Base-by-base conservation (phyloP, 2,329 filamentous ascomycete genomes). In the Onygenales sp. region DNA sequence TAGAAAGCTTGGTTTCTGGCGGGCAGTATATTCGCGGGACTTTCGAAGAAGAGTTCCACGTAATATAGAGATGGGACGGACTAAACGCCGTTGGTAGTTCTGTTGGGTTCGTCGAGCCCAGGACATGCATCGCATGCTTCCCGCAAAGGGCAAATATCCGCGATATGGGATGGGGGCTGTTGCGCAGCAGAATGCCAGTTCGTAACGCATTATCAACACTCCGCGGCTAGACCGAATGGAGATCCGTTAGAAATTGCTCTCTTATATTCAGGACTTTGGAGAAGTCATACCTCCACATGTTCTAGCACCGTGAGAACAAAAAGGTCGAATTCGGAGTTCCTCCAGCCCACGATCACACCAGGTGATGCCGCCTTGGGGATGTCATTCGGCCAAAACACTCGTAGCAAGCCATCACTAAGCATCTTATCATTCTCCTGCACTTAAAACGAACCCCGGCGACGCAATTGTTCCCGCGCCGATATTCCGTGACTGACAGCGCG, bases 361-460 rank as follows among this genome's bases (percentile, higher is more conserved):
- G 88, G 82, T 54, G 81, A 77, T 61, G 83, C 81, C 52, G 85
- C 87, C 69, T 78, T 80, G 52, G 81, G 79, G 65, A 88, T 83
- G 73, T 95, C 91, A 65, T 87, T 87, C 64, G 93, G 94, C 93
- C 93, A 98, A 76, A 98, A 97, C 75, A 98, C 85, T 77, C 93
- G 89, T 85, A 97, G 89, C 77, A 97, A 78, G 66, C 88, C 91
- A 88, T 93, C 80, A 63, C 74, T 75, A 72, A 76, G 74, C 70
- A 81, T 76, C 69, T 77, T 82, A 76, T 73, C 79, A 82, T 58
- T 55, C 53, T 58, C 54, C 42, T 52, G 5, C 62, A 61, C 60
- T 79, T 81, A 97, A 72, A 98, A 97, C 56, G 93, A 98, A 62
- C 93, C 93, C 70, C 93, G 83, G 64, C 93, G 86, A 72, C 90